Evolutionary conservation across 805 yeast species (phyloP).

Genomic region (Maudiozyma bulderi): DNA sequence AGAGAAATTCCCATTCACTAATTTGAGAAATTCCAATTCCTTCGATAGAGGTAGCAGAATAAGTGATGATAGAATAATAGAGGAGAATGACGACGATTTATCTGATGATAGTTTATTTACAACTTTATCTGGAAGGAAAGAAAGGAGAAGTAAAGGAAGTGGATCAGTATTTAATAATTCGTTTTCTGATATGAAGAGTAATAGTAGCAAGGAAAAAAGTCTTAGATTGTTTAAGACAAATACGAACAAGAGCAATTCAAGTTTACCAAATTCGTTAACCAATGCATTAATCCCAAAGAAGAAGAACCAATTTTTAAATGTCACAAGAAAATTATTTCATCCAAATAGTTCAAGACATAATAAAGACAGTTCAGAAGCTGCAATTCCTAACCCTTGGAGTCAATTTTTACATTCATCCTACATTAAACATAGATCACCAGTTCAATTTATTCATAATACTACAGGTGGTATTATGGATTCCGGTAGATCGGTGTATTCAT

Average conservation of each 20-base stretch:
- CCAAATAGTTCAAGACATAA: constrained; percentile 14
- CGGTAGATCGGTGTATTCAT: constrained; percentile 21
- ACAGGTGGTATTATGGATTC: constrained; percentile 19
- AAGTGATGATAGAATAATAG: constrained; percentile 1
- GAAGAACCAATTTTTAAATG: constrained; percentile 13
- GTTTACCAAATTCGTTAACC: constrained; percentile 11
- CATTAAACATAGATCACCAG: constrained; percentile 24
- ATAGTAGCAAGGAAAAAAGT: constrained; percentile 7
- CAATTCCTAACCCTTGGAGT: constrained; percentile 21
- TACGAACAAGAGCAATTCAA: constrained; percentile 5
- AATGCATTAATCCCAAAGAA: constrained; percentile 8
- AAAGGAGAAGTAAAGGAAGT: constrained; percentile 6
- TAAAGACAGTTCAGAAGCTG: constrained; percentile 17
- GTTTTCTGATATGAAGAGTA: constrained; percentile 1
- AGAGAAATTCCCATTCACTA: constrained; percentile 2
- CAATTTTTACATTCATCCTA: constrained; percentile 27
- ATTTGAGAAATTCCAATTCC: constrained; percentile 1
- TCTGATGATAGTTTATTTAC: constrained; percentile 11
- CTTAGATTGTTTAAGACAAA: constrained; percentile 10
- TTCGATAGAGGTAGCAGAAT: constrained; percentile 1
- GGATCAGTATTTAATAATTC: constrained; percentile 4
- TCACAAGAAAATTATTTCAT: constrained; percentile 22
- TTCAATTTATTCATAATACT: constrained; percentile 24
- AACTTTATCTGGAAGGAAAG: constrained; percentile 6
- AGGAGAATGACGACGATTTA: neutral